phyloP scores from a whole-genome alignment of 148 eudicot genomes.

The Amaranthus cruentus region DNA sequence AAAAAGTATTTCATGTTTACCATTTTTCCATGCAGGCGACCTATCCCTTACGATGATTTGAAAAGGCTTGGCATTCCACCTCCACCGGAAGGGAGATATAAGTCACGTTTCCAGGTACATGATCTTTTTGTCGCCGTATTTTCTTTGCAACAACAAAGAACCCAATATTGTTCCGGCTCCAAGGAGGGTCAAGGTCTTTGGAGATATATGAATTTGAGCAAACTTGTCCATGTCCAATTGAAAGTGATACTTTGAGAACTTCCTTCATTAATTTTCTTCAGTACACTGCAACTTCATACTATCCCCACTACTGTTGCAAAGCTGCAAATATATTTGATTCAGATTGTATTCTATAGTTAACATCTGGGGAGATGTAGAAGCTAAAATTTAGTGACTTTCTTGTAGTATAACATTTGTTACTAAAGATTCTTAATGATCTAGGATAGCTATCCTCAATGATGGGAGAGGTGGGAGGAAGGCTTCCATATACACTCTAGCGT shows the following conservation, averaged over 20 bases:
- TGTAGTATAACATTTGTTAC: background rate
- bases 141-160: background rate
- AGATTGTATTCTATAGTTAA: background rate
- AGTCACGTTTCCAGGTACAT: conserved; percentile 83
- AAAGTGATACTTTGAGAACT: background rate
- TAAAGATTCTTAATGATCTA: background rate
- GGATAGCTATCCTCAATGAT: no score
- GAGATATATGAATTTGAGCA: background rate
- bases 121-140: background rate
- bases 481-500: no score
- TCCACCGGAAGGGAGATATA: conserved; percentile 95
- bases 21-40: conserved; percentile 46
- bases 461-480: no score
- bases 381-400: background rate
- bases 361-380: background rate
- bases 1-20: background rate
- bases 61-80: conserved; percentile 85
- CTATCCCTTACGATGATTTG: conserved; percentile 78
- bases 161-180: background rate
- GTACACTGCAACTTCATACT: background rate
- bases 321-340: background rate
- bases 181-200: no score
- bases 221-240: background rate
- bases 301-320: background rate
- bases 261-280: background rate